These are phyloP conservation scores for Yamadazyma jaroonii DNA, from an alignment of 1,139 yeast species.

Conservation along the genomic window DNA sequence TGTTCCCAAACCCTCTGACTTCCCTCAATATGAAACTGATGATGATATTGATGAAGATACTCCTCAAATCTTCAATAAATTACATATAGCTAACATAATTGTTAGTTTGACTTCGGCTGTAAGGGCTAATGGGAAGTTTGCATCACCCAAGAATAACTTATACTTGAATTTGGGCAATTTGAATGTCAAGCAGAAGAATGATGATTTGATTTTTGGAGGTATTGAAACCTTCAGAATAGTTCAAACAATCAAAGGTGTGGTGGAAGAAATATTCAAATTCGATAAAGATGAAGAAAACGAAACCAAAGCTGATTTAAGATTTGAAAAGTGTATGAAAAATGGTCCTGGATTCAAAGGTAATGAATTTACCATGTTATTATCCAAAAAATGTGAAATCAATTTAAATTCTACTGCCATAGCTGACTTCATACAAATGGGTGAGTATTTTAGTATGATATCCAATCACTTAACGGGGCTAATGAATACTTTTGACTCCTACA, in stretches of 20 bases:
- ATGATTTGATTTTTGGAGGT: conserved; percentile 46
- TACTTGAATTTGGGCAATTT: conserved; percentile 28
- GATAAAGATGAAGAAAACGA: conserved; percentile 4
- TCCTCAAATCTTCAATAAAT: conserved; percentile 26
- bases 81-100: conserved; percentile 32
- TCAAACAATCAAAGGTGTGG: conserved; percentile 16
- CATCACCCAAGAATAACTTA: conserved; percentile 24
- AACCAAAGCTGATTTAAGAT: conserved; percentile 47
- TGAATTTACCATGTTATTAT: conserved; percentile 43
- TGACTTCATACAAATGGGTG: conserved; percentile 11
- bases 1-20: conserved; percentile 9
- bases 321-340: conserved; percentile 41
- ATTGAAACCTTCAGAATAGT: conserved; percentile 30
- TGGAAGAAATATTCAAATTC: conserved; percentile 19
- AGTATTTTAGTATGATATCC: conserved; percentile 2
- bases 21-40: conserved; percentile 28
- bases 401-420: conserved; percentile 22
- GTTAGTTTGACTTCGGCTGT: conserved; percentile 49
- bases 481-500: conserved; percentile 11
- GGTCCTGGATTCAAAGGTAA: conserved; percentile 18
- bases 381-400: conserved; percentile 38
- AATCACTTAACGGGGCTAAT: conserved; percentile 4
- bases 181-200: conserved; percentile 41
- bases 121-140: conserved; percentile 35
- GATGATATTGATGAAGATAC: conserved; percentile 6